Conservation (phyloP, 2,329 filamentous ascomycete genomes). For the Calonectria pteridis region DNA sequence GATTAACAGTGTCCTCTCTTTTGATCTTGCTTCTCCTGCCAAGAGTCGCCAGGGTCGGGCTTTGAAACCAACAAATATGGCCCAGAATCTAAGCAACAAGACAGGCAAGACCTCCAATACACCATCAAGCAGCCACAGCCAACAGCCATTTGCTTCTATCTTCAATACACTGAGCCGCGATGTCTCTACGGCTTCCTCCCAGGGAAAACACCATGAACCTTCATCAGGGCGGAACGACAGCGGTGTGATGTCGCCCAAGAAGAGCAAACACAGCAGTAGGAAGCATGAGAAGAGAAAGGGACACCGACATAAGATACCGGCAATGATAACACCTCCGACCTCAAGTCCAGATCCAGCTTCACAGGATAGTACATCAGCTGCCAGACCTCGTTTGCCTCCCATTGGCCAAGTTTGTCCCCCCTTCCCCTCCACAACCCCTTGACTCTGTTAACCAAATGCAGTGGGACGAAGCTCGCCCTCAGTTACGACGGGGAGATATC, state of each 20-base stretch:
- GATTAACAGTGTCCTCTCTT: background rate
- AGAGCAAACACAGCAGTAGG: background rate
- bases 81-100: background rate
- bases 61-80: background rate
- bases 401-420: conserved; percentile 8
- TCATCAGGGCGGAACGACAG: background rate
- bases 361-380: background rate
- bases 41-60: background rate
- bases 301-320: too few species aligned
- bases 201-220: background rate
- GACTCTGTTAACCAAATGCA: conserved; percentile 10
- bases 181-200: background rate
- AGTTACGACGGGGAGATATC: conserved; percentile 30
- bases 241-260: background rate
- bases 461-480: conserved; percentile 3
- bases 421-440: background rate
- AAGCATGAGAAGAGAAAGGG: background rate
- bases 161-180: background rate
- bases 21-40: background rate
- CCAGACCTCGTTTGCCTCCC: background rate
- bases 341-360: background rate
- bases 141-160: background rate
- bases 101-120: background rate
- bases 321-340: background rate
- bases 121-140: background rate